Percentiles rank a stretch among this genome's conserved stretches.
Evolutionary conservation across 805 yeast genomes (phyloP).

Genomic region (Metschnikowia borealis): DNA sequence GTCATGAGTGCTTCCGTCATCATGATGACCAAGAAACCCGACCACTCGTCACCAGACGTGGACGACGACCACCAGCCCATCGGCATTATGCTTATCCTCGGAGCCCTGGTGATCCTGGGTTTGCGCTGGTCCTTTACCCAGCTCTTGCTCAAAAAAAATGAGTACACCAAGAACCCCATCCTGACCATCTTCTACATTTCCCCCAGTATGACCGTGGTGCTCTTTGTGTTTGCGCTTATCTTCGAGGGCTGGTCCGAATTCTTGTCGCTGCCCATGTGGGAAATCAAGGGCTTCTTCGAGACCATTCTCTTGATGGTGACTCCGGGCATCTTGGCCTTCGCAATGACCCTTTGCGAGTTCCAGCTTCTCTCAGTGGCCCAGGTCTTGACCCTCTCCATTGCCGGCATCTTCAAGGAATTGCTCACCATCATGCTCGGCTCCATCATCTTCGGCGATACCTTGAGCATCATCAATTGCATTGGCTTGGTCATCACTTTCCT

Average conservation of each 20-base stretch:
- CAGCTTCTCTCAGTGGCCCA: slow-evolving; percentile 76
- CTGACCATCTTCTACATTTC: slow-evolving; percentile 78
- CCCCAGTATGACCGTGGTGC: slow-evolving; percentile 71
- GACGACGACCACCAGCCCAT: slow-evolving; percentile 24
- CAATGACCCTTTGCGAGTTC: slow-evolving; percentile 87
- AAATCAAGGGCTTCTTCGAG: slow-evolving; percentile 46
- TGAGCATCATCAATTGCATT: slow-evolving; percentile 61
- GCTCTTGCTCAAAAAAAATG: slow-evolving; percentile 59
- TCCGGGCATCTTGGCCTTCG: slow-evolving; percentile 85
- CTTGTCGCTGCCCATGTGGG: slow-evolving; percentile 58
- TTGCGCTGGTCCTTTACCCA: slow-evolving; percentile 95
- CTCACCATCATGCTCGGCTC: slow-evolving; percentile 72
- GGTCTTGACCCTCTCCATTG: slow-evolving; percentile 80
- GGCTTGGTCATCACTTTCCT: slow-evolving; percentile 73
- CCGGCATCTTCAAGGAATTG: slow-evolving; percentile 91
- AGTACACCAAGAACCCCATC: slow-evolving; percentile 67
- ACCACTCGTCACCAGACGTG: slow-evolving; percentile 16
- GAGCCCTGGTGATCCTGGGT: slow-evolving; percentile 81
- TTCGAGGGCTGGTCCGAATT: slow-evolving; percentile 68
- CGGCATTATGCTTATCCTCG: slow-evolving; percentile 72
- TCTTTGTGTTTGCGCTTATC: slow-evolving; percentile 58
- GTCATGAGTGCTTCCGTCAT: slow-evolving; percentile 82
- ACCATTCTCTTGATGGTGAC: slow-evolving; percentile 60
- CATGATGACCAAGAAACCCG: slow-evolving; percentile 67
- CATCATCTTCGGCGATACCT: slow-evolving; percentile 67